A percentile compares a stretch with the other conserved stretches of the same genome.
phyloP scores from a whole-genome alignment of 257 asterid genomes.

The Ilex asprella region DNA sequence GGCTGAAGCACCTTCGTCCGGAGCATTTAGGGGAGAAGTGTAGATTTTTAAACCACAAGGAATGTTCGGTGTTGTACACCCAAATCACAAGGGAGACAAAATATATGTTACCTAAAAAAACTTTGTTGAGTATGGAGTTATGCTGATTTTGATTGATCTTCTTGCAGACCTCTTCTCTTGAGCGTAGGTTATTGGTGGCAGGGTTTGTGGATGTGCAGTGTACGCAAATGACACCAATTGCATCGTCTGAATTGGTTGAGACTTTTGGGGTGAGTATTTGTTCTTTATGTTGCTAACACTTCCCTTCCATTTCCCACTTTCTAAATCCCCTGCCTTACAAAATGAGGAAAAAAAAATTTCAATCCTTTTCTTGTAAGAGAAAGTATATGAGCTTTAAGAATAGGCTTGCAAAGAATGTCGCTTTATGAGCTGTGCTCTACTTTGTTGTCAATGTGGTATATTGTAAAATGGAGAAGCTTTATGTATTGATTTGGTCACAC shows the following conservation, averaged over 20 bases:
- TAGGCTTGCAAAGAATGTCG: neutral
- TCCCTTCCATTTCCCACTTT: neutral
- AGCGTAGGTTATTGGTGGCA: constrained; percentile 66
- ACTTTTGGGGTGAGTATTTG: constrained; percentile 53
- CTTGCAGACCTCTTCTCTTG: constrained; percentile 55
- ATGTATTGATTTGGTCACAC: too few species aligned
- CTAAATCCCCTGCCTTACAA: neutral
- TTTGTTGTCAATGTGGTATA: too few species aligned
- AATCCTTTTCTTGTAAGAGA: too few species aligned
- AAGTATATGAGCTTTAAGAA: neutral
- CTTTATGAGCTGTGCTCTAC: neutral
- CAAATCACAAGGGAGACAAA: too few species aligned
- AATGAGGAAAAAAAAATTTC: too few species aligned
- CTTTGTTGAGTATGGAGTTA: neutral
- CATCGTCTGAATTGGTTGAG: constrained; percentile 35
- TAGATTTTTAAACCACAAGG: too few species aligned
- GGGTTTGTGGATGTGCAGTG: constrained; percentile 61
- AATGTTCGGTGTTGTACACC: too few species aligned
- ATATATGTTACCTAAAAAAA: too few species aligned
- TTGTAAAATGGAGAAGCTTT: too few species aligned
- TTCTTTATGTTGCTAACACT: neutral
- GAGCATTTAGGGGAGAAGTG: too few species aligned
- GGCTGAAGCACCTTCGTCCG: too few species aligned
- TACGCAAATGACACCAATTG: neutral
- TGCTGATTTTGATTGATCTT: constrained; percentile 4